A percentile compares a stretch with the other conserved stretches of the same genome.
Conservation (phyloP, 2,329 filamentous ascomycete species). For the Coniochaeta sp. region DNA sequence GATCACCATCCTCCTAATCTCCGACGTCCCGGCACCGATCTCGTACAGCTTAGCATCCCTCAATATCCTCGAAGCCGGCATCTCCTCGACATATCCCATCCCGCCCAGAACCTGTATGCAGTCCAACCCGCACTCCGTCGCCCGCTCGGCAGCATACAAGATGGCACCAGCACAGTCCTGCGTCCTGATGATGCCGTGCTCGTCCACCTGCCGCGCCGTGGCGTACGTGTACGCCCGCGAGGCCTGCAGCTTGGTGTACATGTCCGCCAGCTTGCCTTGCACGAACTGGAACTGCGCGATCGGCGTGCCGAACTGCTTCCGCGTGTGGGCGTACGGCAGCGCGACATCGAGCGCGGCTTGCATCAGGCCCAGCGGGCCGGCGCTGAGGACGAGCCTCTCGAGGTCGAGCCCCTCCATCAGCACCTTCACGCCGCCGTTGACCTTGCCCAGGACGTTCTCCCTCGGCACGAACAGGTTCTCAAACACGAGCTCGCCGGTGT, state of each 20-base stretch:
- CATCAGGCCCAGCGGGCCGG: constrained; percentile 91
- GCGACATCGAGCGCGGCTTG: constrained; percentile 80
- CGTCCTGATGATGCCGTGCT: constrained; percentile 64
- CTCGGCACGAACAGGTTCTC: constrained; percentile 83
- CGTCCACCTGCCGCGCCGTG: constrained; percentile 74
- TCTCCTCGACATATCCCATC: constrained; percentile 94
- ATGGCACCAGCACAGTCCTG: constrained; percentile 95
- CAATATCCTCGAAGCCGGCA: constrained; percentile 79
- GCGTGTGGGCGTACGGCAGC: constrained; percentile 81
- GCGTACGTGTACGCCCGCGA: constrained; percentile 81
- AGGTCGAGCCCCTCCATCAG: constrained; percentile 96
- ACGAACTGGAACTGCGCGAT: constrained; percentile 90
- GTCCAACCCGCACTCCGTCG: constrained; percentile 80
- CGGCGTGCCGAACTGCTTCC: constrained; percentile 80
- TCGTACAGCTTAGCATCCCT: constrained; percentile 79
- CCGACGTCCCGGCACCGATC: constrained; percentile 93
- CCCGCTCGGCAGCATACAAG: constrained; percentile 84
- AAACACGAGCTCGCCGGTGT: constrained; percentile 90
- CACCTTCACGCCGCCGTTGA: constrained; percentile 80
- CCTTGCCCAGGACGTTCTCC: constrained; percentile 70
- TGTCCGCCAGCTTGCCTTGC: constrained; percentile 89
- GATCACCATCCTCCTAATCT: constrained; percentile 91
- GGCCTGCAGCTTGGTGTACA: constrained; percentile 91
- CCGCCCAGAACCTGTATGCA: constrained; percentile 89
- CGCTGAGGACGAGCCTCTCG: constrained; percentile 84